Conservation (phyloP, 1,284 basidiomycete species). For the Ustilago trichophora region DNA sequence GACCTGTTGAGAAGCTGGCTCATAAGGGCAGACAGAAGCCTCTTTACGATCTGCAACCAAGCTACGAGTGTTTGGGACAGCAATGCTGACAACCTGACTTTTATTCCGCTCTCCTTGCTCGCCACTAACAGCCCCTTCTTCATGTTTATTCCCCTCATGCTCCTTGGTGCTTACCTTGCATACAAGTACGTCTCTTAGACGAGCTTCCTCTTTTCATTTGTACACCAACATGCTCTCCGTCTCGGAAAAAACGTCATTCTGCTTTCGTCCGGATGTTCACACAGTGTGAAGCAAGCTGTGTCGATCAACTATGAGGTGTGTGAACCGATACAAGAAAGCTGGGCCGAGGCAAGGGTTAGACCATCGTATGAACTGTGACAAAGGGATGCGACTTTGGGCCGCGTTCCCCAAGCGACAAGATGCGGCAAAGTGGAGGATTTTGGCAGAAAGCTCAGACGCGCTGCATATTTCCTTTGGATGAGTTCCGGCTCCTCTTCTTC, state of each 20-base stretch:
- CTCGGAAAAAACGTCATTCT: conserved; percentile 4
- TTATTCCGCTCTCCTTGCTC: background rate
- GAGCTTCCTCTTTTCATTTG: background rate
- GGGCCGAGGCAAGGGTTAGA: too few species aligned
- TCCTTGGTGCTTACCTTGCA: conserved; percentile 53
- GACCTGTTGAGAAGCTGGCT: too few species aligned
- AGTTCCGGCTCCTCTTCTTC: background rate
- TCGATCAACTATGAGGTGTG: too few species aligned
- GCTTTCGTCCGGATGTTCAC: background rate
- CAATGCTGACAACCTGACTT: background rate
- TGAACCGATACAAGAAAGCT: too few species aligned
- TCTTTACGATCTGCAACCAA: too few species aligned
- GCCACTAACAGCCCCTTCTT: conserved; percentile 58
- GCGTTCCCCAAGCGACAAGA: background rate
- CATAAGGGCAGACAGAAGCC: too few species aligned
- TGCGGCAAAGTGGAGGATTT: conserved; percentile 23
- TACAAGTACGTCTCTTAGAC: conserved; percentile 54
- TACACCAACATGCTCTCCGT: conserved; percentile 5
- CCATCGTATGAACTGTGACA: too few species aligned
- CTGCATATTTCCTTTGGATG: background rate
- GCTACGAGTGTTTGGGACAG: too few species aligned
- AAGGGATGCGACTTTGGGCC: background rate
- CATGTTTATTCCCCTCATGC: conserved; percentile 59
- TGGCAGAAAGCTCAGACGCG: conserved; percentile 3
- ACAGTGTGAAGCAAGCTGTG: too few species aligned